Base-by-base conservation (phyloP, 1,284 basidiomycete species). In the Apiotrichum sp. region DNA sequence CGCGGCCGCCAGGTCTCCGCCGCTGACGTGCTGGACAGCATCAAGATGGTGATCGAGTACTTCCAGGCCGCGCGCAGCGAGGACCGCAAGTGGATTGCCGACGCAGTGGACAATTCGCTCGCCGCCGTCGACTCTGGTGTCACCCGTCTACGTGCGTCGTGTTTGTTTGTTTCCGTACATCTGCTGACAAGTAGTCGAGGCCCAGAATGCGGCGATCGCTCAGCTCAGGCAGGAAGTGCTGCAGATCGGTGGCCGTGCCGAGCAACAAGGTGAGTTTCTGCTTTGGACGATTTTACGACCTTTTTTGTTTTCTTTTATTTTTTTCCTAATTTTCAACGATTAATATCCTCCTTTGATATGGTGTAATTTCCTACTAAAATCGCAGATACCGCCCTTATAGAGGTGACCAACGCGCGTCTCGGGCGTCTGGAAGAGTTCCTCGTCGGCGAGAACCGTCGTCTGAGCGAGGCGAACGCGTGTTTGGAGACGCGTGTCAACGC, bases 31-130 rank as follows among this genome's bases (percentile, higher is more conserved):
- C n/a, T 39, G 16, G n/a, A 34, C n/a, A 22, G 47, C 16, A 47
- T 47, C 22, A 47, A 47, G 47, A 47, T 29, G 47, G 35, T 47
- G 35, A 47, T 47, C 9, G 47, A 47, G 16, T 29, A 38, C 47
- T 47, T 47, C n/a, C 3, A 38, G n/a, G 13, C 5, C 16, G 47
- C 35, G 9, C 47, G 47, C 22, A 4, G 2, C 6, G 47, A 47
- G 22, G 47, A 47, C 47, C 47, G 47, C 6, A 39, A 38, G 47
- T 39, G 35, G 35, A 16, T 47, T 10, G 16, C 14, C 35, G 47
- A 5, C n/a, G 16, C 6, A 14, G 6, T 47, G 9, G 35, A 9
- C 34, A 22, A 10, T 8, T 22, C 6, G 13, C 8, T 47, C 4
- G 35, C 14, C 35, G 35, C 4, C 16, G 13, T 38, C 16, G 47